Percentiles rank a stretch among this genome's conserved stretches.
Evolutionary conservation across 371 early-diverging fungal genomes (phyloP).

Genomic region (Coemansia sp.): DNA sequence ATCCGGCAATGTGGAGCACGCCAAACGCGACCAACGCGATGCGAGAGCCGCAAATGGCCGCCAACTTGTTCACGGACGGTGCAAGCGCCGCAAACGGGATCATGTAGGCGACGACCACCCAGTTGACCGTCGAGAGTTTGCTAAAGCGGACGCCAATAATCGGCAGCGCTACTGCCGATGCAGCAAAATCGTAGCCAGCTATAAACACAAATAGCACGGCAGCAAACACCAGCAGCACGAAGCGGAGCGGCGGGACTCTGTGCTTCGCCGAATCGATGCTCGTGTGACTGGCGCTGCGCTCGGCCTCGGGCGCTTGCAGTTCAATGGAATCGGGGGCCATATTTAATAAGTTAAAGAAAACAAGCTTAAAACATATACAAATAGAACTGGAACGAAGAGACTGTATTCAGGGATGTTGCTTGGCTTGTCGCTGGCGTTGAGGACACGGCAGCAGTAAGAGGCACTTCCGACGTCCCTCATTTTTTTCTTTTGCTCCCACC

Average conservation of each 20-base stretch:
- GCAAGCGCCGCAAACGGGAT: conserved; percentile 55
- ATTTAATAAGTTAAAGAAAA: neutral
- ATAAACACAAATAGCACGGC: conserved; percentile 51
- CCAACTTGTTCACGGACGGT: conserved; percentile 56
- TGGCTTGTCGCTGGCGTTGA: no score
- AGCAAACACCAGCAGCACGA: conserved; percentile 6
- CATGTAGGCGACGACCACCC: conserved; percentile 56
- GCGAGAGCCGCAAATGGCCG: conserved; percentile 52
- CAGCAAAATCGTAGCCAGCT: conserved; percentile 65
- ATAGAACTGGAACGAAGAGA: neutral
- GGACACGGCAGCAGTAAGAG: no score
- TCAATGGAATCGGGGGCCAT: conserved; percentile 8
- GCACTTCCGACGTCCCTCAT: no score
- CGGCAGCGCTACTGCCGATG: conserved; percentile 71
- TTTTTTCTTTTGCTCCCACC: no score
- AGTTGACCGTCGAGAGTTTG: conserved; percentile 56
- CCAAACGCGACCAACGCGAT: conserved; percentile 51
- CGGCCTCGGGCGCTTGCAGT: neutral
- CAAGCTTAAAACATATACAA: neutral
- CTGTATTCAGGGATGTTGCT: no score
- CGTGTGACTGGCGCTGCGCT: neutral
- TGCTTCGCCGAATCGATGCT: conserved; percentile 2
- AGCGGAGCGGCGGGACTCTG: neutral
- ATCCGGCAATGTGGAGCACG: conserved; percentile 56
- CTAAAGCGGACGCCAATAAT: conserved; percentile 64